phyloP scores from a whole-genome alignment of 2,329 filamentous ascomycete genomes.

The Cladosporium sp. region DNA sequence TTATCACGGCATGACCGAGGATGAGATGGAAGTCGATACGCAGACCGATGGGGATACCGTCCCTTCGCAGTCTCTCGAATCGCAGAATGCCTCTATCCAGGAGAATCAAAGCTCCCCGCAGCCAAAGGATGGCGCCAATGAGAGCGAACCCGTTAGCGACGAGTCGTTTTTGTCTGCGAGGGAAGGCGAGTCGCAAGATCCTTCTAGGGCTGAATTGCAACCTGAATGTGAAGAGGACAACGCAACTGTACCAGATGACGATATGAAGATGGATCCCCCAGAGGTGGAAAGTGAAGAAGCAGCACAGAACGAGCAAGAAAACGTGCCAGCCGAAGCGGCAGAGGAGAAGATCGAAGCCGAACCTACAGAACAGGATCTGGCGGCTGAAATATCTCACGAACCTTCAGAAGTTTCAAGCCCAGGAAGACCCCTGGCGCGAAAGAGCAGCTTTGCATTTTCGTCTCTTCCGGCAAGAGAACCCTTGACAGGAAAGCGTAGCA shows the following conservation, averaged over 20 bases:
- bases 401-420: constrained; percentile 70
- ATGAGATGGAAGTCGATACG: constrained; percentile 43
- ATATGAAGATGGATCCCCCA: constrained; percentile 25
- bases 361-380: constrained; percentile 44
- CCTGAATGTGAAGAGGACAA: constrained; percentile 32
- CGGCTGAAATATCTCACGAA: constrained; percentile 27
- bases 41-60: constrained; percentile 8
- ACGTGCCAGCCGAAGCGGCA: constrained; percentile 30
- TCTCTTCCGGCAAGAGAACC: constrained; percentile 89
- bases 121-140: constrained; percentile 22
- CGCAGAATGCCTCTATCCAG: constrained; percentile 21
- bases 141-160: constrained; percentile 28
- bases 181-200: constrained; percentile 35
- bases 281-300: constrained; percentile 29
- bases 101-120: constrained; percentile 29
- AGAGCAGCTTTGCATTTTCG: constrained; percentile 93
- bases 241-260: constrained; percentile 18
- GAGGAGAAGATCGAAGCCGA: constrained; percentile 33
- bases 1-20: constrained; percentile 63
- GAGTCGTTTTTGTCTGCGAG: constrained; percentile 49
- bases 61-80: constrained; percentile 9
- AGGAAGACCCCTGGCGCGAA: constrained; percentile 72
- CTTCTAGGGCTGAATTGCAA: constrained; percentile 15
- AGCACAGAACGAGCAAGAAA: constrained; percentile 36
- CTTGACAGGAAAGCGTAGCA: constrained; percentile 77